A percentile compares a stretch with the other conserved stretches of the same genome.
These are phyloP conservation scores for Hemisphaericaspora subhashii DNA, from an alignment of 1,139 yeast species.

Conservation along the genomic window DNA sequence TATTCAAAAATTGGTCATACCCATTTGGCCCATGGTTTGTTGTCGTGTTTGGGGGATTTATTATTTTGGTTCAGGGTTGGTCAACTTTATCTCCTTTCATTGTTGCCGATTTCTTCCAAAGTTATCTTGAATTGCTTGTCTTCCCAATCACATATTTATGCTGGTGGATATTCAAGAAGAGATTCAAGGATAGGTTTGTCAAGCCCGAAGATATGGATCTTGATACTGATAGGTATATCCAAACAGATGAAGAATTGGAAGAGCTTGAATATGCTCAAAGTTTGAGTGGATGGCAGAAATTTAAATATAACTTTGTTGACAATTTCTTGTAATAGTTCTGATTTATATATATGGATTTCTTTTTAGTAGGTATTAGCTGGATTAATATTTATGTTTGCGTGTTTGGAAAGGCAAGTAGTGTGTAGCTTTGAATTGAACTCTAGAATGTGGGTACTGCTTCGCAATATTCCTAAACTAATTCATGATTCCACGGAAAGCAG, in stretches of 20 bases:
- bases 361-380: no score
- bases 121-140: conserved; percentile 39
- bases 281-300: conserved; percentile 48
- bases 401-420: no score
- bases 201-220: conserved; percentile 59
- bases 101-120: conserved; percentile 33
- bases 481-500: no score
- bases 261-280: conserved; percentile 38
- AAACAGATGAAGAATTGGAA: conserved; percentile 48
- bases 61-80: conserved; percentile 49
- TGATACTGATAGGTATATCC: conserved; percentile 56
- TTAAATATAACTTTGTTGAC: conserved; percentile 32
- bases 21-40: conserved; percentile 45
- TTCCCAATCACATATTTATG: conserved; percentile 36
- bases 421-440: no score
- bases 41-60: conserved; percentile 33
- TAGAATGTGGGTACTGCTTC: no score
- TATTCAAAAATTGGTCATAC: conserved; percentile 41
- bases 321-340: conserved; percentile 28
- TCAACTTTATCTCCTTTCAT: conserved; percentile 53
- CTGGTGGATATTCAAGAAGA: conserved; percentile 51
- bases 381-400: no score
- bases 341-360: no score
- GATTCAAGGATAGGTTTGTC: conserved; percentile 48
- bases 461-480: no score